Evolutionary conservation across 352 stramenopile genomes (phyloP).

Genomic region (Globisporangium carolinianum): DNA sequence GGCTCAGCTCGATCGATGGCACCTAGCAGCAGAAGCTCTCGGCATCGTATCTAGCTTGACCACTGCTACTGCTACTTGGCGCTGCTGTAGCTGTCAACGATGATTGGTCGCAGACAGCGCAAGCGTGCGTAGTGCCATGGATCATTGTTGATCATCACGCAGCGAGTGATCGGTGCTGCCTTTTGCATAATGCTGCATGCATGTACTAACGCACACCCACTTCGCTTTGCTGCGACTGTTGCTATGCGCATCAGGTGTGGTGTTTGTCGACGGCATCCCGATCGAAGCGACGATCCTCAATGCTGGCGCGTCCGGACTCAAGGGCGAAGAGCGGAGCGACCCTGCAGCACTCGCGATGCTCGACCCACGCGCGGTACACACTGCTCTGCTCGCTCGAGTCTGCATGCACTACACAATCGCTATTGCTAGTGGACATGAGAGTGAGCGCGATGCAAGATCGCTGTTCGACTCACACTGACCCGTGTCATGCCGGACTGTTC

Average conservation of each 20-base stretch:
- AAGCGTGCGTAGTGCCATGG: conserved; percentile 27
- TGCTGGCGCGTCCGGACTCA: conserved; percentile 30
- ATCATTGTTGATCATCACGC: neutral
- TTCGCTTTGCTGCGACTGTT: neutral
- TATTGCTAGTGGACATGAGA: too few species aligned
- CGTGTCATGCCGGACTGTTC: neutral
- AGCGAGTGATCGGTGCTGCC: too few species aligned
- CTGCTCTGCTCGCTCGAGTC: neutral
- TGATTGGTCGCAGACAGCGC: conserved; percentile 49
- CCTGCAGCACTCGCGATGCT: conserved; percentile 33
- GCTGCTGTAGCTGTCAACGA: conserved; percentile 3
- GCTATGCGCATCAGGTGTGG: conserved; percentile 26
- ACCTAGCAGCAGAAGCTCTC: too few species aligned
- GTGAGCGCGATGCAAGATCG: too few species aligned
- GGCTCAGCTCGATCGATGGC: neutral
- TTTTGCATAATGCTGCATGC: too few species aligned
- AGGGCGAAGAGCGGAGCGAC: conserved; percentile 34
- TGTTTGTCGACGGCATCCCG: conserved; percentile 69
- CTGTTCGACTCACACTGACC: too few species aligned
- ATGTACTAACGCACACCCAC: neutral
- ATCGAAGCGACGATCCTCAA: conserved; percentile 58
- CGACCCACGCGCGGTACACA: conserved; percentile 35
- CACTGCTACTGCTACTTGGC: too few species aligned
- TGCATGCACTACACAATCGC: neutral
- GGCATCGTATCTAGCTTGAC: too few species aligned